Base-by-base conservation (phyloP, 805 yeast genomes). In the Ogataea wickerhamii region DNA sequence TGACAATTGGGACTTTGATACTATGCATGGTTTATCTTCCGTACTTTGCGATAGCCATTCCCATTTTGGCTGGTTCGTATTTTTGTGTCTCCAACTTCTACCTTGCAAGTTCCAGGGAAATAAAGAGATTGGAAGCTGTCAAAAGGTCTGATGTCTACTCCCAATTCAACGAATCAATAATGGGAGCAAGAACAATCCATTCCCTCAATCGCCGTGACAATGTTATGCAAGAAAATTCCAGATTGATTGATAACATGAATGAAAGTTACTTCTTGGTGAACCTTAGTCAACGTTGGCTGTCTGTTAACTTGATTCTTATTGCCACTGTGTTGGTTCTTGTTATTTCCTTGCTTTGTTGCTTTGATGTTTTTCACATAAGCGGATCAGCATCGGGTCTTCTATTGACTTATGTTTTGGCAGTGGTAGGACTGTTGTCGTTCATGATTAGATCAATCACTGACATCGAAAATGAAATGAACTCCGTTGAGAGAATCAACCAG, bases 391-490 rank as follows among this genome's bases (percentile, higher is more conserved):
- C 80, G 3, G 87, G 87, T 63, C 71, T 80, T 41, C 61, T 80
- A 47, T 53, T 80, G 41, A 70, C 76, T 34, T 78, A 78, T 57
- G 76, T 77, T 18, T 63, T 80, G 40, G 79, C 74, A 46, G 61
- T 80, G 38, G 76, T 80, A n/a, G 80, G 79, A 28, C 54, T 71
- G 41, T 60, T 80, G 41, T 71, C 79, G 13, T 65, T 74, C 37
- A 64, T 78, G 46, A 37, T 59, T 45, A 72, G 85, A 55, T 72
- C 83, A 17, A 61, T 75, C 49, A 82, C 91, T 0, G 78, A 77
- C 50, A 75, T 80, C 20, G 91, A 85, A 53, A 84, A 82, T 58
- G 83, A 83, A 55, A 78, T 85, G 83, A 84, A 82, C 49, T 77
- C 89, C 1, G 87, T 76, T n/a, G 93, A 84, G 57, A 73, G 94